Conservation (phyloP, 1,284 basidiomycete genomes). For the Peniophora sp. region DNA sequence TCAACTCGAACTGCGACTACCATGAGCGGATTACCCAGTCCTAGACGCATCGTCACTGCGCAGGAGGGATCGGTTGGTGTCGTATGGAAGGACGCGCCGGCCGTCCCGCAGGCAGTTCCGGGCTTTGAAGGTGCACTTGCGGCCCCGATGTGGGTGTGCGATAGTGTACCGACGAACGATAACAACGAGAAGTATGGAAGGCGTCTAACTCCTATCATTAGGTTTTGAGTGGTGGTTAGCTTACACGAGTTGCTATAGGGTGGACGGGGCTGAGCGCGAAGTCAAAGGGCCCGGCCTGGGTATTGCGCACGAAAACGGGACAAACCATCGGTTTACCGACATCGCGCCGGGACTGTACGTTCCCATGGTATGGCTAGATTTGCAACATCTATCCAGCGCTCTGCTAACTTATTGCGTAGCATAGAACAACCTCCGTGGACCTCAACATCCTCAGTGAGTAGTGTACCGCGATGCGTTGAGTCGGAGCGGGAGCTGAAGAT, state of each 20-base stretch:
- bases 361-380: constrained; percentile 33
- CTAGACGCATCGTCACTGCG: constrained; percentile 42
- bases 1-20: not conserved
- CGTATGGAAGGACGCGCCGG: constrained; percentile 22
- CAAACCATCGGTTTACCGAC: constrained; percentile 46
- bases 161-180: constrained; percentile 35
- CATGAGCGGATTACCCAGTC: constrained; percentile 14
- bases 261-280: constrained; percentile 38
- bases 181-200: not conserved
- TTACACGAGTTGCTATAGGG: constrained; percentile 20
- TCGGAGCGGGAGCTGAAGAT: not conserved
- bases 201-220: not conserved
- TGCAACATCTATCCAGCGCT: not conserved
- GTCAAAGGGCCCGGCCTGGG: constrained; percentile 31
- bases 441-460: constrained; percentile 50
- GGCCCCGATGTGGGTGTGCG: constrained; percentile 40
- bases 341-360: constrained; percentile 44
- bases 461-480: not conserved
- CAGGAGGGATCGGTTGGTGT: constrained; percentile 22
- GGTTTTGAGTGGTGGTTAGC: too few relatives aligned
- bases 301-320: constrained; percentile 37
- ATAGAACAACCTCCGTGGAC: constrained; percentile 46
- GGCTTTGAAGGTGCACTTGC: not conserved
- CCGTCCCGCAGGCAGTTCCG: not conserved
- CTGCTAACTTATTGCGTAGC: constrained; percentile 17